Conservation (phyloP, 2,329 filamentous ascomycete species). For the Zasmidium angulare region DNA sequence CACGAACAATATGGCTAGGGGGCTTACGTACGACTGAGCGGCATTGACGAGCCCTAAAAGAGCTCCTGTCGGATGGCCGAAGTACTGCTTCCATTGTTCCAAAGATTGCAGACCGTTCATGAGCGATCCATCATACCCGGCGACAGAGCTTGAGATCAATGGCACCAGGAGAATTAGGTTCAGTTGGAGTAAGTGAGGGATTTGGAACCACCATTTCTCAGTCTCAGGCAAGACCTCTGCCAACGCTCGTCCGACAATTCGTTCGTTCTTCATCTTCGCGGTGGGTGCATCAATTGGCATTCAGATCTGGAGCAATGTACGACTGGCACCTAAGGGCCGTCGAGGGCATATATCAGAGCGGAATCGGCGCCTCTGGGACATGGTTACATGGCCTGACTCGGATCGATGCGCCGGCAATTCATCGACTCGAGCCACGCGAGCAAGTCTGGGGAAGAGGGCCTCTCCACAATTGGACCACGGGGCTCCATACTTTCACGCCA, state of each 20-base stretch:
- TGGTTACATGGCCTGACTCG: not conserved
- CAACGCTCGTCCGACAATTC: constrained; percentile 33
- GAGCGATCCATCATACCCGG: constrained; percentile 49
- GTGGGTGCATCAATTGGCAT: too few species aligned
- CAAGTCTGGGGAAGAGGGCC: constrained; percentile 1
- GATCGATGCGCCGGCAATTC: constrained; percentile 7
- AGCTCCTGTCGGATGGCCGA: constrained; percentile 39
- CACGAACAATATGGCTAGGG: not conserved
- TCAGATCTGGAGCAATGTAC: not conserved
- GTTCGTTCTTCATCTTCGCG: constrained; percentile 27
- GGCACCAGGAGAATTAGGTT: constrained; percentile 48
- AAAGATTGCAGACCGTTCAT: constrained; percentile 47
- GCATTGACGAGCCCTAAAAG: constrained; percentile 42
- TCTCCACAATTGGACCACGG: constrained; percentile 3
- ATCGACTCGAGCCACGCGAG: constrained; percentile 6
- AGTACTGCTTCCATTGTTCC: constrained; percentile 42
- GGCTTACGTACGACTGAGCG: constrained; percentile 31
- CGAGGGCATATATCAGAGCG: not conserved
- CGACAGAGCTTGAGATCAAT: constrained; percentile 43
- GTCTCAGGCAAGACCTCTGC: constrained; percentile 44
- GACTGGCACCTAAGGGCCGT: not conserved
- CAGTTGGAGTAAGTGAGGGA: constrained; percentile 44
- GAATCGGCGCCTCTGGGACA: not conserved
- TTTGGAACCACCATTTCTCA: constrained; percentile 44
- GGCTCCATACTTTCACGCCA: constrained; percentile 11